Conservation (phyloP, 2,329 filamentous ascomycete genomes). For the Helicocarpus griseus region DNA sequence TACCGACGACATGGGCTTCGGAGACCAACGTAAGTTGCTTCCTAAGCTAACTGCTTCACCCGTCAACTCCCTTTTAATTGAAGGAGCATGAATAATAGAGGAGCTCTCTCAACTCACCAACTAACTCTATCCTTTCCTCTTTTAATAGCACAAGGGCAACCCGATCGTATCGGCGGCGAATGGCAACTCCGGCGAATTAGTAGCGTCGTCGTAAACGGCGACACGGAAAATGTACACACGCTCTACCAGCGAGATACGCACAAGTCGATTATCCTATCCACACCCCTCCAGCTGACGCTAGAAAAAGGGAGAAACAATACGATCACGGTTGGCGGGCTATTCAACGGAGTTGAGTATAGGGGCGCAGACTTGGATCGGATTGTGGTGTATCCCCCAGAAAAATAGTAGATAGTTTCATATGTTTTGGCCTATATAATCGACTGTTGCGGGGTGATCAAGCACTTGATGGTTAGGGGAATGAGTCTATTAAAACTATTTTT, state of each 20-base stretch:
- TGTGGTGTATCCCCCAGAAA: conserved; percentile 52
- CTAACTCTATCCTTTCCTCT: conserved; percentile 12
- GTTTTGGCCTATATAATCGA: too few relatives aligned
- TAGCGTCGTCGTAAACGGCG: conserved; percentile 50
- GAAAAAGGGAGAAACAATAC: conserved; percentile 46
- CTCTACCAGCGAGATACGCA: conserved; percentile 47
- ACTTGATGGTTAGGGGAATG: too few relatives aligned
- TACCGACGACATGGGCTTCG: conserved; percentile 53
- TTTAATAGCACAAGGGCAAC: conserved; percentile 39
- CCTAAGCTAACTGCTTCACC: neutral
- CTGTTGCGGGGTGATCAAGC: too few relatives aligned
- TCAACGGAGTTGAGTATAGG: conserved; percentile 47
- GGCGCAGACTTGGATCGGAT: conserved; percentile 51
- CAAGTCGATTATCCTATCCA: conserved; percentile 51
- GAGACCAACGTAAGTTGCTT: conserved; percentile 20
- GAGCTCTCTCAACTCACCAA: neutral
- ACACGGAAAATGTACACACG: conserved; percentile 40
- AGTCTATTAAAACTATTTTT: too few relatives aligned
- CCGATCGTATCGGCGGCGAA: conserved; percentile 49
- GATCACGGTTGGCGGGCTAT: conserved; percentile 49
- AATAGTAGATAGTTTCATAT: too few relatives aligned
- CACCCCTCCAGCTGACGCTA: conserved; percentile 46
- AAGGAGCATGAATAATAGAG: too few relatives aligned
- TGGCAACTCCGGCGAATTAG: conserved; percentile 53
- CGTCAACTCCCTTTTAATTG: too few relatives aligned